These are phyloP conservation scores for Aspergillus cavernicola DNA, from an alignment of 495 filamentous ascomycete species.

Conservation along the genomic window DNA sequence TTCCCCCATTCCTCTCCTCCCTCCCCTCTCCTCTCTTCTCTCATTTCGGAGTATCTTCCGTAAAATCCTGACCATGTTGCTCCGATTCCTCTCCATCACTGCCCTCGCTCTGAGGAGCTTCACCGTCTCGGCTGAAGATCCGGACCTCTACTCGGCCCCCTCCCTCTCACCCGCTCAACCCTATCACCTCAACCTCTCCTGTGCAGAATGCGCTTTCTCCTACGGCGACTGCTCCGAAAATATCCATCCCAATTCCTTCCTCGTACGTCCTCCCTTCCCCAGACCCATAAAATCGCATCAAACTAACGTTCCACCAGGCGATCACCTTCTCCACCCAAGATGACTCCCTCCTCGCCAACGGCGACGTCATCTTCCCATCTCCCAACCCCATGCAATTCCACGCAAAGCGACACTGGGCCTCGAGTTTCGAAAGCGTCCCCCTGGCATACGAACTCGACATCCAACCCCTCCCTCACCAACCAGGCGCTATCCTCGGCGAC, in stretches of 20 bases:
- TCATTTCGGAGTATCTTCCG: too few relatives aligned
- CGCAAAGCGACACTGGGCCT: constrained; percentile 20
- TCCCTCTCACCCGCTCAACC: neutral
- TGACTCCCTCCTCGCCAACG: constrained; percentile 41
- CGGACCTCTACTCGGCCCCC: neutral
- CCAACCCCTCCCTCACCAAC: constrained; percentile 21
- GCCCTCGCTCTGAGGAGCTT: neutral
- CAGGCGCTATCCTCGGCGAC: constrained; percentile 14
- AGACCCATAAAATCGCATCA: neutral
- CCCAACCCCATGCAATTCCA: constrained; percentile 30
- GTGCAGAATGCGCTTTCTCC: neutral
- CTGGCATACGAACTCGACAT: constrained; percentile 28
- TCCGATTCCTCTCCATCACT: neutral
- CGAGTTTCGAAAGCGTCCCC: constrained; percentile 14
- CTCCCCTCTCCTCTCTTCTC: neutral
- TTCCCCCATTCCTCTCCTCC: neutral
- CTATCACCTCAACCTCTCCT: neutral
- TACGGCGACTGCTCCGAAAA: constrained; percentile 2
- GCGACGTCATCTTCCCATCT: constrained; percentile 41
- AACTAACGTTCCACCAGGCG: constrained; percentile 23
- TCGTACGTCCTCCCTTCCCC: neutral
- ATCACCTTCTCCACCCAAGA: constrained; percentile 38
- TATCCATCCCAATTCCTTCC: neutral
- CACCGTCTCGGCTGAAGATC: neutral
- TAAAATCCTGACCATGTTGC: constrained; percentile 2